These are phyloP conservation scores for Sapria himalayana DNA, from an alignment of 345 rosid genomes.

Conservation along the genomic window DNA sequence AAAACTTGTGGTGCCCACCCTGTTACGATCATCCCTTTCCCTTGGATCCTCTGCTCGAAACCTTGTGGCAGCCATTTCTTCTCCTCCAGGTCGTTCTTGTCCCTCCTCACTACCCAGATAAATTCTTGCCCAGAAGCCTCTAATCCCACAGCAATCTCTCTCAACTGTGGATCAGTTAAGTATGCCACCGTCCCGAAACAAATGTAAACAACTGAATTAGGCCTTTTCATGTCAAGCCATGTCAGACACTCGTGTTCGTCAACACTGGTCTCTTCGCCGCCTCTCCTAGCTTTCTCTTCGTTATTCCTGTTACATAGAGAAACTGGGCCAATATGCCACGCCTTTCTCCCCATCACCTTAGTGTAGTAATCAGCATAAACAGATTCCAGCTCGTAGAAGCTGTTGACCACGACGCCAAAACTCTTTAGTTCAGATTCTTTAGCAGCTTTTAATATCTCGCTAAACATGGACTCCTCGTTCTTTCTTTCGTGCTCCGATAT, in stretches of 20 bases:
- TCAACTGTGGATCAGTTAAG: slow-evolving; percentile 13
- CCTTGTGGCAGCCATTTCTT: slow-evolving; percentile 21
- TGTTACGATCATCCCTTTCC: slow-evolving; percentile 15
- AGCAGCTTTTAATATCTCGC: background rate
- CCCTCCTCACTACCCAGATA: slow-evolving; percentile 29
- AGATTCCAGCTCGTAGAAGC: slow-evolving; percentile 21
- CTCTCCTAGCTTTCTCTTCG: slow-evolving; percentile 25
- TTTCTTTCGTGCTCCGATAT: background rate
- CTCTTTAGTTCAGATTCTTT: slow-evolving; percentile 9
- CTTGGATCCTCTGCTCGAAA: slow-evolving; percentile 16
- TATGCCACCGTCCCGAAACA: slow-evolving; percentile 26
- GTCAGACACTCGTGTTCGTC: slow-evolving; percentile 18
- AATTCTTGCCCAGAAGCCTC: slow-evolving; percentile 30
- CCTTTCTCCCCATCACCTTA: slow-evolving; percentile 7
- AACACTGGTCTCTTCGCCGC: slow-evolving; percentile 13
- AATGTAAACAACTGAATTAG: slow-evolving; percentile 28
- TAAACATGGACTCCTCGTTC: background rate
- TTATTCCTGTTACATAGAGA: slow-evolving; percentile 15
- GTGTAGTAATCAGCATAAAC: slow-evolving; percentile 13
- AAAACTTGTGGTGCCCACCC: slow-evolving; percentile 20
- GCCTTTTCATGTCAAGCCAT: slow-evolving; percentile 36
- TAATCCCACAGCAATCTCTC: slow-evolving; percentile 28
- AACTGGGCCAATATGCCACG: slow-evolving; percentile 13
- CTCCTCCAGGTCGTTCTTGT: slow-evolving; percentile 10
- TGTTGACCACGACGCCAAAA: slow-evolving; percentile 19